These are phyloP conservation scores for Coemansia asiatica DNA, from an alignment of 192 early-diverging fungal genomes.

Conservation along the genomic window DNA sequence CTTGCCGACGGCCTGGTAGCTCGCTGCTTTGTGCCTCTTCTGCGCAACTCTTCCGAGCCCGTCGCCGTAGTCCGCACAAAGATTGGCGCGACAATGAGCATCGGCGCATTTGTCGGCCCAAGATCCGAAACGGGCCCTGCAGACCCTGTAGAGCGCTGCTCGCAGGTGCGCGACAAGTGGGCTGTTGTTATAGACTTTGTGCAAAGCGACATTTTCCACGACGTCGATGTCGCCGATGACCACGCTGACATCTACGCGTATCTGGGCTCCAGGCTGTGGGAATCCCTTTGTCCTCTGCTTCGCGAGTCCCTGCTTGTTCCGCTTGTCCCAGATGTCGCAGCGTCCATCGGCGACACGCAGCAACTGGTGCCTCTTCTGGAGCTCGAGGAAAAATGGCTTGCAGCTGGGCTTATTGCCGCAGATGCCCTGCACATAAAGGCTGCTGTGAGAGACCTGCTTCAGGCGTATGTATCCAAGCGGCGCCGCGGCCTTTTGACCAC, in stretches of 20 bases:
- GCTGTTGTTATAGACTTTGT: conserved; percentile 33
- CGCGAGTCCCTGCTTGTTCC: conserved; percentile 23
- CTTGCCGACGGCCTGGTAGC: conserved; percentile 24
- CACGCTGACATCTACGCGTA: conserved; percentile 33
- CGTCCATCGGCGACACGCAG: conserved; percentile 21
- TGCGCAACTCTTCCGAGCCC: conserved; percentile 29
- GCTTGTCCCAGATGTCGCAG: conserved; percentile 27
- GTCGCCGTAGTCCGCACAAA: conserved; percentile 23
- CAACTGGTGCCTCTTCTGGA: conserved; percentile 34
- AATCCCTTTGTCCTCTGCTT: conserved; percentile 23
- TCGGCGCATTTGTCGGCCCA: conserved; percentile 31
- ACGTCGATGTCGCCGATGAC: conserved; percentile 39
- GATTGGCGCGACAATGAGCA: conserved; percentile 32
- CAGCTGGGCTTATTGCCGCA: conserved; percentile 19
- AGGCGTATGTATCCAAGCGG: conserved; percentile 33
- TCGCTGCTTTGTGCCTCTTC: conserved; percentile 33
- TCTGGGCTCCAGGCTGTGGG: conserved; percentile 35
- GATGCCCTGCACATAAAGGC: conserved; percentile 23
- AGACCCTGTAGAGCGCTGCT: conserved; percentile 3
- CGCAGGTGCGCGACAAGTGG: conserved; percentile 39
- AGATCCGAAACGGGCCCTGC: background rate
- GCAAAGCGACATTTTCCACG: conserved; percentile 42
- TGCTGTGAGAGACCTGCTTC: conserved; percentile 29
- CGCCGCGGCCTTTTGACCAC: conserved; percentile 41
- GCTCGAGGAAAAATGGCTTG: conserved; percentile 44